phyloP scores from a whole-genome alignment of 176 grass and related monocot genomes.

The Metroxylon sagu region DNA sequence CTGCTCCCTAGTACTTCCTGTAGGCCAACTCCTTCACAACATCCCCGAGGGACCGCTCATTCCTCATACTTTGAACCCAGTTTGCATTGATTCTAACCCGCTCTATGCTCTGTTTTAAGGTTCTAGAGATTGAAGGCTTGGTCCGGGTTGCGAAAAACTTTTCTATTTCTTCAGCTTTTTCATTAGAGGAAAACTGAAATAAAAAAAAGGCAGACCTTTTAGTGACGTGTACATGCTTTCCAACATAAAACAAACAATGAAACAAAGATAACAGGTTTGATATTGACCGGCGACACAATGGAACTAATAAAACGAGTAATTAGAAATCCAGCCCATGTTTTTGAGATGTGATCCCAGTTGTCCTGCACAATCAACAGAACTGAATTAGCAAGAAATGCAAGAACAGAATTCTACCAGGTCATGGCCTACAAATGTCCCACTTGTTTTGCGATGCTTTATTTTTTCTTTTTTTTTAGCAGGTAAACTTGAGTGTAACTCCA shows the following conservation, averaged over 20 bases:
- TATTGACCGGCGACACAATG: constrained; percentile 46
- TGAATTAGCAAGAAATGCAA: too few species aligned
- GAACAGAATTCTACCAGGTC: too few species aligned
- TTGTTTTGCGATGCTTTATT: too few species aligned
- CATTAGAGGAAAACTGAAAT: constrained; percentile 59
- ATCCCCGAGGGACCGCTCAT: constrained; percentile 39
- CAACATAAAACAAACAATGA: neutral
- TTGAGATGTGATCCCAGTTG: constrained; percentile 77
- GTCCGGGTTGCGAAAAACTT: constrained; percentile 64
- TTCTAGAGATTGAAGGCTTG: constrained; percentile 60
- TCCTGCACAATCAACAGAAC: constrained; percentile 32
- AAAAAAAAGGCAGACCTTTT: neutral
- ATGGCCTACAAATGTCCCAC: too few species aligned
- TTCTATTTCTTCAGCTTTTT: constrained; percentile 64
- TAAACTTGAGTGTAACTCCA: too few species aligned
- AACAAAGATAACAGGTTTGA: neutral
- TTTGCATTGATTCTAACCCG: constrained; percentile 70
- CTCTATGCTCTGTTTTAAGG: constrained; percentile 84
- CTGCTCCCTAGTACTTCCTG: constrained; percentile 3
- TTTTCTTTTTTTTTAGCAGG: too few species aligned
- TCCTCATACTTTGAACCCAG: constrained; percentile 62
- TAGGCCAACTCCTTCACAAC: constrained; percentile 38
- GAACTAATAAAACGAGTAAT: constrained; percentile 47
- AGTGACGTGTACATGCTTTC: neutral
- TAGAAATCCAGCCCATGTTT: constrained; percentile 62